Evolutionary conservation across 2,329 filamentous ascomycete genomes (phyloP).

Genomic region (Verticillium albo-atrum): DNA sequence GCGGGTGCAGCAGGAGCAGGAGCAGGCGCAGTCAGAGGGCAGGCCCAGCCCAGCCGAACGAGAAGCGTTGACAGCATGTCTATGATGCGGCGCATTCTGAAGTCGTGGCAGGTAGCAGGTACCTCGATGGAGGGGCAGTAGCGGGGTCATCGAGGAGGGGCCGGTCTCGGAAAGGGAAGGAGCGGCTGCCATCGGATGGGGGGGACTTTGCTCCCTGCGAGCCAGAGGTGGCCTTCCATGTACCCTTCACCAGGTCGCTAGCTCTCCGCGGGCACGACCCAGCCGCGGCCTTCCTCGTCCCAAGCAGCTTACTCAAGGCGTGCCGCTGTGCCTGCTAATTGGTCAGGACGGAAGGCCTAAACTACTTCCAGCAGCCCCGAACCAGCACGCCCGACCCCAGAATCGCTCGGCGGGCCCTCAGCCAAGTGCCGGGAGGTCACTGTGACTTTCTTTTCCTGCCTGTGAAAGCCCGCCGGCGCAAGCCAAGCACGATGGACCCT

Average conservation of each 20-base stretch:
- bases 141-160: not conserved
- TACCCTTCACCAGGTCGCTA: not conserved
- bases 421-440: not conserved
- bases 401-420: not conserved
- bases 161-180: not conserved
- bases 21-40: not conserved
- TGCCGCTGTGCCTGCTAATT: not conserved
- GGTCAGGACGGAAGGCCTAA: not conserved
- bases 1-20: too few species aligned
- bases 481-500: not conserved
- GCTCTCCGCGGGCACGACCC: not conserved
- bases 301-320: not conserved
- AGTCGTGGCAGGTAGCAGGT: conserved; percentile 3
- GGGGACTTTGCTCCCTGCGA: not conserved
- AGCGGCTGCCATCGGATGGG: not conserved
- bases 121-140: not conserved
- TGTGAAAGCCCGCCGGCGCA: not conserved
- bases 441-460: not conserved
- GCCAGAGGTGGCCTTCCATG: not conserved
- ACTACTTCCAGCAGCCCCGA: not conserved
- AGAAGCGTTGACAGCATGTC: not conserved
- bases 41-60: not conserved
- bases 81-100: conserved; percentile 1
- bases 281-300: not conserved
- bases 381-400: not conserved